Conservation (phyloP, 148 eudicot genomes). For the Dianthus caryophyllus region DNA sequence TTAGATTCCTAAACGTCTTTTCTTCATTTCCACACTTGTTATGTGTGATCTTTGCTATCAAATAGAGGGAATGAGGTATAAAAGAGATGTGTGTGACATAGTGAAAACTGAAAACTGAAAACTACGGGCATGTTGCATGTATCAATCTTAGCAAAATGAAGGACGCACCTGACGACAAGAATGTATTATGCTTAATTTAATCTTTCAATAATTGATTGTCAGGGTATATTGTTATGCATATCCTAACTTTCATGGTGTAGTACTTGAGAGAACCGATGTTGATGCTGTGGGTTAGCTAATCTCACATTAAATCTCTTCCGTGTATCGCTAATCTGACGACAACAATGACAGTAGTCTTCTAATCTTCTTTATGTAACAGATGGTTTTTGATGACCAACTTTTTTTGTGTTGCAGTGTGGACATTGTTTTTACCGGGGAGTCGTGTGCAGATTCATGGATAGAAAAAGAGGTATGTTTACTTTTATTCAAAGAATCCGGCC, state of each 20-base stretch:
- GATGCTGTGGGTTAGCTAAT: too few species aligned
- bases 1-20: not conserved
- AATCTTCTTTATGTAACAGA: not conserved
- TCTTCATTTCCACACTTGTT: not conserved
- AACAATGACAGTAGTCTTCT: not conserved
- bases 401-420: conserved; percentile 64
- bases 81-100: not conserved
- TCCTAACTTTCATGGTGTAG: too few species aligned
- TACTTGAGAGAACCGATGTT: too few species aligned
- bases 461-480: conserved; percentile 74
- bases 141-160: not conserved
- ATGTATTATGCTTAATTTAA: not conserved
- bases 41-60: not conserved
- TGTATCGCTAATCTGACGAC: too few species aligned
- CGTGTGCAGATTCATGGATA: conserved; percentile 98
- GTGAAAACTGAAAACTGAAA: conserved; percentile 1
- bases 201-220: not conserved
- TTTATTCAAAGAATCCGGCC: not conserved
- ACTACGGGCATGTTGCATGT: too few species aligned
- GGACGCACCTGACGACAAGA: not conserved
- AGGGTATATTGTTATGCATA: too few species aligned
- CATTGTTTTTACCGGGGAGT: conserved; percentile 62
- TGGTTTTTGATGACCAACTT: not conserved
- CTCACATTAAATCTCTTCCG: not conserved
- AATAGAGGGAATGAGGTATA: not conserved